A percentile compares a stretch with the other conserved stretches of the same genome.
Evolutionary conservation across 768 basidiomycete genomes (phyloP).

Genomic region (Kwoniella newhampshirensis): DNA sequence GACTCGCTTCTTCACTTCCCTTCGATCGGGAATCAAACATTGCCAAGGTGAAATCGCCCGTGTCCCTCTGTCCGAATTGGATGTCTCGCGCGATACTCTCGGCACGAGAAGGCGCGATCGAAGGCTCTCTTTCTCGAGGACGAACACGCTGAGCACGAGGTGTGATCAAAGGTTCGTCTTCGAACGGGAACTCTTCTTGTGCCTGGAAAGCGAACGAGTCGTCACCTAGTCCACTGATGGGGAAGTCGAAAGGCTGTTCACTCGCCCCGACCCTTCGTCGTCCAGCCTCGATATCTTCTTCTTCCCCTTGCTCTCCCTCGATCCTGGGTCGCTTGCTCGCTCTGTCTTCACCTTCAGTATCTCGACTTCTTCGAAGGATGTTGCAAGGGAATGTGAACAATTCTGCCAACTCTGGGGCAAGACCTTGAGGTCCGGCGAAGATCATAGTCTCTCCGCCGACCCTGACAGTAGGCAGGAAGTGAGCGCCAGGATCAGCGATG

Average conservation of each 20-base stretch:
- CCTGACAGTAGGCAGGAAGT: constrained; percentile 83
- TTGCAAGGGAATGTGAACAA: constrained; percentile 77
- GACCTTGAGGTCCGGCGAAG: constrained; percentile 72
- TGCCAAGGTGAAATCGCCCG: constrained; percentile 61
- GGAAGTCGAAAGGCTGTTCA: constrained; percentile 62
- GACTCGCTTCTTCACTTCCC: constrained; percentile 24
- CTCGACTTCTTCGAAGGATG: constrained; percentile 60
- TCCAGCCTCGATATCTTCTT: constrained; percentile 69
- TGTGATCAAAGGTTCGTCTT: constrained; percentile 7
- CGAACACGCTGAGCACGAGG: constrained; percentile 8
- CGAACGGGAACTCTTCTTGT: constrained; percentile 2
- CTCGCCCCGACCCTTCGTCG: constrained; percentile 62
- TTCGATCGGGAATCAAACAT: constrained; percentile 54
- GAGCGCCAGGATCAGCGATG: constrained; percentile 74
- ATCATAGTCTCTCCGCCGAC: constrained; percentile 64
- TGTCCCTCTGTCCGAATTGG: constrained; percentile 61
- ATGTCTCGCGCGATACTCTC: constrained; percentile 36
- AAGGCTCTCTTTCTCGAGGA: constrained; percentile 20
- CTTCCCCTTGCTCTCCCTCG: constrained; percentile 59
- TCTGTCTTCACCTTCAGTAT: constrained; percentile 58
- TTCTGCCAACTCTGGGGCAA: constrained; percentile 72
- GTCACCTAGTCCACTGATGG: constrained; percentile 61
- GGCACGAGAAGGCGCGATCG: constrained; percentile 32
- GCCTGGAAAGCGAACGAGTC: constrained; percentile 55
- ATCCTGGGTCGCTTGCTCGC: constrained; percentile 57